These are phyloP conservation scores for Umbilicus rupestris DNA, from an alignment of 164 flowering plant species.

Conservation along the genomic window DNA sequence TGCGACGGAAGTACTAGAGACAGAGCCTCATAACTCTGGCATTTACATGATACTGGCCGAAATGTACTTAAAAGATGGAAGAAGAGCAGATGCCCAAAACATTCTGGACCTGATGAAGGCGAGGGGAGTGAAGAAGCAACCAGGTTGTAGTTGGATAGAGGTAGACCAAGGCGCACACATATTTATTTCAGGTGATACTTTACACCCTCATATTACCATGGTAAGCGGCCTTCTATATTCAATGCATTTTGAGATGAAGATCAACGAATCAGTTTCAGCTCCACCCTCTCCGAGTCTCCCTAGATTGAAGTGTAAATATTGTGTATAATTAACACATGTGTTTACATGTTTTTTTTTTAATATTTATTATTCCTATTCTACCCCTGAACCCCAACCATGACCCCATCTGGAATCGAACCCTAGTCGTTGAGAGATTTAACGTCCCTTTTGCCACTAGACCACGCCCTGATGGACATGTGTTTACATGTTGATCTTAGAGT, in stretches of 20 bases:
- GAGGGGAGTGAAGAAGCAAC: constrained; percentile 53
- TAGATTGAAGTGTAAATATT: background rate
- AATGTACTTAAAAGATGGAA: constrained; percentile 33
- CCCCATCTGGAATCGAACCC: no score
- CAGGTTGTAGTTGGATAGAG: constrained; percentile 75
- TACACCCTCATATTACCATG: constrained; percentile 30
- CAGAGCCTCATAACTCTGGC: constrained; percentile 50
- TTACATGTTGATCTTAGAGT: no score
- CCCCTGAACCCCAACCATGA: no score
- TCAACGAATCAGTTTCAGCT: background rate
- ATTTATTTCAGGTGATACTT: constrained; percentile 51
- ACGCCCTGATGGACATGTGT: no score
- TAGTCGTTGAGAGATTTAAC: no score
- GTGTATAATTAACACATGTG: background rate
- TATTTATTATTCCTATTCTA: no score
- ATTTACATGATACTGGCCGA: constrained; percentile 54
- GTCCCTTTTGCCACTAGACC: no score
- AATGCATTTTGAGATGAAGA: constrained; percentile 33
- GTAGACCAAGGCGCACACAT: constrained; percentile 32
- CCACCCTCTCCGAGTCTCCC: background rate
- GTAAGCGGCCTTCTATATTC: constrained; percentile 24
- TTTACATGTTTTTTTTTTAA: no score
- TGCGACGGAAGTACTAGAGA: constrained; percentile 34
- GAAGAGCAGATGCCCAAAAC: constrained; percentile 34
- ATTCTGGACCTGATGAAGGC: constrained; percentile 42